Conservation (phyloP, 805 yeast species). For the Candida awuae region DNA sequence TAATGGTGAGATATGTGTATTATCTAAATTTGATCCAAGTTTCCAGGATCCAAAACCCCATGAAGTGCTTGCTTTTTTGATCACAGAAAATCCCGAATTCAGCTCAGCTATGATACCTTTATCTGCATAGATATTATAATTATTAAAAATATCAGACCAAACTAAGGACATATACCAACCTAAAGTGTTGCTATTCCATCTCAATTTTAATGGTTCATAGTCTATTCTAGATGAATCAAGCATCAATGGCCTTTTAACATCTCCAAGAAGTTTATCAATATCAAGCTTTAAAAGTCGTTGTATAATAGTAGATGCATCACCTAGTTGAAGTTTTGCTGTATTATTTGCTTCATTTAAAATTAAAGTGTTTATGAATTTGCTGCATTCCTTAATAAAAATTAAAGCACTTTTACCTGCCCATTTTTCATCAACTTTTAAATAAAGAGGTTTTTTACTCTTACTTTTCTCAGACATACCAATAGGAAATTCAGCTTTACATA, state of each 20-base stretch:
- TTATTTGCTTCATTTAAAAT: background rate
- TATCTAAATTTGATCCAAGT: slow-evolving; percentile 1
- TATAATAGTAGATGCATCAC: slow-evolving; percentile 25
- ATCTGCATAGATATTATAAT: slow-evolving; percentile 29
- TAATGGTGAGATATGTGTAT: background rate
- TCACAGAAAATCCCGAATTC: slow-evolving; percentile 24
- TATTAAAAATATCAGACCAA: slow-evolving; percentile 49
- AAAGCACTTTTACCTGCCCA: slow-evolving; percentile 52
- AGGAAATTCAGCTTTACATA: slow-evolving; percentile 43
- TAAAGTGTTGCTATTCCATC: slow-evolving; percentile 55
- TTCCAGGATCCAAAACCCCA: slow-evolving; percentile 28
- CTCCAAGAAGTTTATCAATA: slow-evolving; percentile 10
- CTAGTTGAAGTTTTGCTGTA: background rate
- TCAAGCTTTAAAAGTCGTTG: slow-evolving; percentile 35
- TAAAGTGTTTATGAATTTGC: slow-evolving; percentile 1
- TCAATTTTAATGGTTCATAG: slow-evolving; percentile 43
- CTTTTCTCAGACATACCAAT: slow-evolving; percentile 55
- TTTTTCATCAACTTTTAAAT: slow-evolving; percentile 39
- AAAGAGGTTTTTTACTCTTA: slow-evolving; percentile 43
- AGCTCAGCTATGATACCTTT: slow-evolving; percentile 30
- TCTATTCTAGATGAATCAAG: slow-evolving; percentile 34
- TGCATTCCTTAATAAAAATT: slow-evolving; percentile 2
- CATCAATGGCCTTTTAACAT: slow-evolving; percentile 26
- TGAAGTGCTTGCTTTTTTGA: slow-evolving; percentile 29
- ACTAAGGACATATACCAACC: slow-evolving; percentile 71